A percentile compares a stretch with the other conserved stretches of the same genome.
These are phyloP conservation scores for Zygotorulaspora sp. DNA, from an alignment of 805 yeast genomes.

Conservation along the genomic window DNA sequence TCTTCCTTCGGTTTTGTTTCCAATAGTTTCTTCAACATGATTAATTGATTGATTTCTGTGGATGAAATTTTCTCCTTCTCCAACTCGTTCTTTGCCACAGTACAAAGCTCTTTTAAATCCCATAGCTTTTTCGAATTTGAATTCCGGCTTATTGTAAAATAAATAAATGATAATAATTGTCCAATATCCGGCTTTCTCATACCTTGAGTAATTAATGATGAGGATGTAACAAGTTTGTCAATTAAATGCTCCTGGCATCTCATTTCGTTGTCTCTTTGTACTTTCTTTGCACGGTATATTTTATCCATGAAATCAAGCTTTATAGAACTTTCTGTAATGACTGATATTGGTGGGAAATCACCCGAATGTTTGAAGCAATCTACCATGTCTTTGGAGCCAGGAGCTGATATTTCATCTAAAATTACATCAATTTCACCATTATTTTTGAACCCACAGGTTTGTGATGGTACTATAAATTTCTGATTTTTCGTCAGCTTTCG, in stretches of 20 bases:
- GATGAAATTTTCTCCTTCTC: conserved; percentile 10
- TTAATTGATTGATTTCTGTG: conserved; percentile 48
- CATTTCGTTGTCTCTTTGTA: conserved; percentile 35
- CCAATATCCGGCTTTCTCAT: conserved; percentile 23
- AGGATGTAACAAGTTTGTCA: conserved; percentile 25
- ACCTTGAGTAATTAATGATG: conserved; percentile 8
- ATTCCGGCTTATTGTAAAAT: conserved; percentile 36
- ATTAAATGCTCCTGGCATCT: conserved; percentile 35
- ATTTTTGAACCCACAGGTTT: conserved; percentile 47
- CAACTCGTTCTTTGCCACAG: conserved; percentile 36
- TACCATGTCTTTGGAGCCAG: conserved; percentile 22
- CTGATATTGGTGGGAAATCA: conserved; percentile 24
- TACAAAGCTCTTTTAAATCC: conserved; percentile 47
- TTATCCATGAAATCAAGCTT: conserved; percentile 29
- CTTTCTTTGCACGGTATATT: conserved; percentile 37
- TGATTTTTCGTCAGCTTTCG: conserved; percentile 51
- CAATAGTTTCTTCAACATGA: conserved; percentile 56
- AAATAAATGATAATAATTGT: conserved; percentile 31
- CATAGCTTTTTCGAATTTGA: conserved; percentile 32
- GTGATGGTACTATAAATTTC: conserved; percentile 49
- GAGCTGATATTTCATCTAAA: conserved; percentile 39
- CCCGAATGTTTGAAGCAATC: conserved; percentile 15
- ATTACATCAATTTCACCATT: conserved; percentile 57
- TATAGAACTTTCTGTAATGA: conserved; percentile 25
- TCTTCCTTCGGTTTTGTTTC: conserved; percentile 65